A percentile compares a stretch with the other conserved stretches of the same genome.
phyloP scores from a whole-genome alignment of 2,329 filamentous ascomycete genomes.

The Bipolaris victoriae region DNA sequence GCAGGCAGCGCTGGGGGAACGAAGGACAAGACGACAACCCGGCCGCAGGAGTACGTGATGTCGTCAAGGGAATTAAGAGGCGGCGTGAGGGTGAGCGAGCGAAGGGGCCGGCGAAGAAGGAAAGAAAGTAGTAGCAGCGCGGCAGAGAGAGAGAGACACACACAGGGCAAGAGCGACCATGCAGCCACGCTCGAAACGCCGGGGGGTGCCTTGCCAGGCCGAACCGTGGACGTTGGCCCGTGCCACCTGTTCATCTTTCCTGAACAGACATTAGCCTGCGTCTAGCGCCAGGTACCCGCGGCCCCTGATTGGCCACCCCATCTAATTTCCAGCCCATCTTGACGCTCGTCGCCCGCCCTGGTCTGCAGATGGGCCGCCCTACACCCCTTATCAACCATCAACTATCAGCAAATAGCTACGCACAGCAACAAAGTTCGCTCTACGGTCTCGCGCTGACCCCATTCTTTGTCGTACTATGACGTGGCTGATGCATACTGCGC shows the following conservation, averaged over 20 bases:
- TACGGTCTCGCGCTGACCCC: too few species aligned
- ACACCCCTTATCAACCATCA: slow-evolving; percentile 26
- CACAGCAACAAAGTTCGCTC: too few species aligned
- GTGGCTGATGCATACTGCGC: neutral
- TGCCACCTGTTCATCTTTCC: slow-evolving; percentile 33
- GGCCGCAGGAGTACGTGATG: slow-evolving; percentile 40
- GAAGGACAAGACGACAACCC: slow-evolving; percentile 50
- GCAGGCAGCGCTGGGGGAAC: slow-evolving; percentile 45
- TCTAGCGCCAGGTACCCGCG: slow-evolving; percentile 36
- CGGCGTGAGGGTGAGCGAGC: slow-evolving; percentile 25
- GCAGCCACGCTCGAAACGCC: slow-evolving; percentile 28
- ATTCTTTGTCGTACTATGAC: neutral
- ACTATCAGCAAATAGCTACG: slow-evolving; percentile 9
- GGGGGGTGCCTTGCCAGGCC: slow-evolving; percentile 28
- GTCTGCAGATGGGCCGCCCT: slow-evolving; percentile 19
- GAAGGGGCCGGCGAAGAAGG: slow-evolving; percentile 11
- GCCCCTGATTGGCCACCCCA: slow-evolving; percentile 34
- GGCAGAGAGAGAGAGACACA: slow-evolving; percentile 3
- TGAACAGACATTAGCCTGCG: slow-evolving; percentile 24
- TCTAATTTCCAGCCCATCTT: slow-evolving; percentile 34
- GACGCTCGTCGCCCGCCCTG: slow-evolving; percentile 25
- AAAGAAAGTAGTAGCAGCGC: slow-evolving; percentile 14
- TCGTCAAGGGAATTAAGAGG: slow-evolving; percentile 24
- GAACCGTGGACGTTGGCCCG: slow-evolving; percentile 15
- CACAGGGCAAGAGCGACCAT: slow-evolving; percentile 27